Base-by-base conservation (phyloP, 192 early-diverging fungal species). In the Mortierella alpina region DNA sequence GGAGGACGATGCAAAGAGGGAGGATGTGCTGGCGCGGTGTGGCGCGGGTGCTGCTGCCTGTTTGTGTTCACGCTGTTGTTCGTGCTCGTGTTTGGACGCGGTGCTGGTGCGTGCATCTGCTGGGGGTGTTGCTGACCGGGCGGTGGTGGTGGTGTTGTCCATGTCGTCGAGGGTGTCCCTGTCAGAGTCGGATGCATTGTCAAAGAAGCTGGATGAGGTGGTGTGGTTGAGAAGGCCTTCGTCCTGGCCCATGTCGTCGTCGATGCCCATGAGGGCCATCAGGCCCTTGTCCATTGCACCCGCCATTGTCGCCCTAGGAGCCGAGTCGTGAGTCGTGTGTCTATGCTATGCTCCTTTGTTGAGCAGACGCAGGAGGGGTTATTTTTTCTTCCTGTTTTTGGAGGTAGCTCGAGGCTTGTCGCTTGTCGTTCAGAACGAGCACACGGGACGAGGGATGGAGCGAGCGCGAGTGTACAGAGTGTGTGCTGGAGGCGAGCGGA, bases 251-350 rank as follows among this genome's bases (percentile, higher is more conserved):
- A 23, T 20, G 63, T 71, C 68, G 40, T 70, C 76, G 31, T 79
- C 76, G 56, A 79, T 72, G 56, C 76, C 76, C 76, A 79, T 79
- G 63, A 79, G 76, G 40, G 76, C 69, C 76, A 71, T 79, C 10
- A 79, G 68, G 56, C 54, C 64, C 51, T 72, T 72, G 69, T 79
- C 76, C 76, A 79, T 79, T 48, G 59, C 66, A 13, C 22, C 40
- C 7, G 73, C 59, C 73, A 75, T 75, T 31, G 31, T 31, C 31
- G 31, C 31, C 31, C 31, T 31, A 2, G 31, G 31, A 3, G 3
- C 31, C 31, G 3, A 31, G 31, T 31, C 31, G 31, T 31, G 31
- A 1, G 31, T 31, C 31, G 31, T 31, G 31, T 31, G 31, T 31
- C n/a, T 31, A 31, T 31, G 31, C 31, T 31, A n/a, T 3, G 31